A percentile compares a stretch with the other conserved stretches of the same genome.
Conservation (phyloP, 176 grass and related monocot species). For the Avena sativa region DNA sequence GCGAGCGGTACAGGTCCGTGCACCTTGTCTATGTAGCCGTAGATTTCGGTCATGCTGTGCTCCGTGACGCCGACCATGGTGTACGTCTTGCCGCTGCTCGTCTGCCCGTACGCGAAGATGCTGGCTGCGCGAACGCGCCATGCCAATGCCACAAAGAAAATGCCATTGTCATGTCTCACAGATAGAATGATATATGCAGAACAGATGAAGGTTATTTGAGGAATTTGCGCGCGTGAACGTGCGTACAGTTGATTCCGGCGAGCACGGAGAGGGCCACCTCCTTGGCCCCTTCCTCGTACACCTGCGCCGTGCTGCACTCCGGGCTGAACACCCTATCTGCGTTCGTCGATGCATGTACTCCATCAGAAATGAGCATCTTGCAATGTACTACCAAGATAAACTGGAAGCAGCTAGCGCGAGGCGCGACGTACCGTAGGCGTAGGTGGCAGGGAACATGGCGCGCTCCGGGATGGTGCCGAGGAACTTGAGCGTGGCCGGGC, state of each 20-base stretch:
- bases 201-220: neutral
- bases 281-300: slow-evolving; percentile 87
- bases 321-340: slow-evolving; percentile 85
- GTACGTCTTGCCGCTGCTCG: slow-evolving; percentile 96
- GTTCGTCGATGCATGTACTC: neutral
- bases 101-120: slow-evolving; percentile 94
- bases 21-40: slow-evolving; percentile 75
- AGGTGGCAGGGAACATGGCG: slow-evolving; percentile 62
- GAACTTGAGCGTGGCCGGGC: slow-evolving; percentile 69
- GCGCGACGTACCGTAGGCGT: slow-evolving; percentile 57
- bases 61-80: slow-evolving; percentile 94
- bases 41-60: slow-evolving; percentile 76
- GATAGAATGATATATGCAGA: no score
- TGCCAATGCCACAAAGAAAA: neutral
- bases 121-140: slow-evolving; percentile 74
- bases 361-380: neutral
- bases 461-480: slow-evolving; percentile 72
- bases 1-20: neutral
- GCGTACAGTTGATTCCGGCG: slow-evolving; percentile 84
- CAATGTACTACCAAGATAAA: neutral
- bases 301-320: slow-evolving; percentile 65
- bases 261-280: slow-evolving; percentile 84
- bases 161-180: no score
- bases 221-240: no score
- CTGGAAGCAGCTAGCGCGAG: neutral